A percentile compares a stretch with the other conserved stretches of the same genome.
Evolutionary conservation across 1,284 basidiomycete species (phyloP).

Genomic region (Cystobasidium slooffiae): DNA sequence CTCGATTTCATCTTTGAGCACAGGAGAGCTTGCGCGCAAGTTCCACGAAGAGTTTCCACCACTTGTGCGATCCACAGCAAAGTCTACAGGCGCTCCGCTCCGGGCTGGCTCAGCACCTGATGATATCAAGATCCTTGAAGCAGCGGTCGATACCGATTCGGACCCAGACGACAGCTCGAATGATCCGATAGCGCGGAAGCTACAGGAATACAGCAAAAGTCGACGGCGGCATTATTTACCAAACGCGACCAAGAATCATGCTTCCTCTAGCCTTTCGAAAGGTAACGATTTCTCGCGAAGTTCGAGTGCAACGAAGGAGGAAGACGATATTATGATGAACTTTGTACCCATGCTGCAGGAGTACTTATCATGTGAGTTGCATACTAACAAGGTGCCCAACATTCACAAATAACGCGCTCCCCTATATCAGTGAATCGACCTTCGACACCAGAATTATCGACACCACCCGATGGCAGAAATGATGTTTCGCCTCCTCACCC

Average conservation of each 20-base stretch:
- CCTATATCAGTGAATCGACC: slow-evolving; percentile 10
- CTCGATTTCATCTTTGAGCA: slow-evolving; percentile 1
- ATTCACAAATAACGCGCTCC: background rate
- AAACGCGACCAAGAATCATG: background rate
- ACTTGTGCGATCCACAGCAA: slow-evolving; percentile 6
- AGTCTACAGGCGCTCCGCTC: background rate
- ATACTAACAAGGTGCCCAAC: background rate
- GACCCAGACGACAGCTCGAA: background rate
- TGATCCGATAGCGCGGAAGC: slow-evolving; percentile 19
- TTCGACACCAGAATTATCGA: slow-evolving; percentile 19
- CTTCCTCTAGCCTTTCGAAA: background rate
- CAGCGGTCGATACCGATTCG: slow-evolving; percentile 14
- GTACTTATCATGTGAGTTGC: slow-evolving; percentile 49
- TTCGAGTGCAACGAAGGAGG: slow-evolving; percentile 1
- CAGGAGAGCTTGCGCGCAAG: slow-evolving; percentile 7
- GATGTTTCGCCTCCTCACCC: slow-evolving; percentile 5
- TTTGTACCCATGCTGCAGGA: slow-evolving; percentile 53
- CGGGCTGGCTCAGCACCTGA: background rate
- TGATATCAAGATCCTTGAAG: slow-evolving; percentile 25
- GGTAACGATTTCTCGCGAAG: background rate
- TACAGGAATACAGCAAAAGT: slow-evolving; percentile 19
- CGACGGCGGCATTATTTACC: slow-evolving; percentile 11
- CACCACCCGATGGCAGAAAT: slow-evolving; percentile 15
- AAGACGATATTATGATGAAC: slow-evolving; percentile 48
- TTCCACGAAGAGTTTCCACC: slow-evolving; percentile 22